These are phyloP conservation scores for Leccinum aurantiacum DNA, from an alignment of 768 basidiomycete genomes.

Conservation along the genomic window DNA sequence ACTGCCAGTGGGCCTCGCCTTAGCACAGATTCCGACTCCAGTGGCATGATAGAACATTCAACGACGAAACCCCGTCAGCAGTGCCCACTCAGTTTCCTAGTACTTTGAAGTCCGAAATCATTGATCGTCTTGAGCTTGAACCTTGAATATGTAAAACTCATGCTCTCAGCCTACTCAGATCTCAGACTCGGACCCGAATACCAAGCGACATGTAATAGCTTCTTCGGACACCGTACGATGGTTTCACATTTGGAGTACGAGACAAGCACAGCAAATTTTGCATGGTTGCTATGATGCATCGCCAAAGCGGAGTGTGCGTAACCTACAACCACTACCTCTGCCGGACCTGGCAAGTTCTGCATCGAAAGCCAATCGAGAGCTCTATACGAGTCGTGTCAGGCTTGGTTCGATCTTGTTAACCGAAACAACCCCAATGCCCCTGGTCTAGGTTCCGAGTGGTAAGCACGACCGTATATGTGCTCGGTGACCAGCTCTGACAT, in stretches of 20 bases:
- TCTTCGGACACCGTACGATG: too few relatives aligned
- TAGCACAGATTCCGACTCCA: too few relatives aligned
- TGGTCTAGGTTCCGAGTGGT: background rate
- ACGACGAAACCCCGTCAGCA: too few relatives aligned
- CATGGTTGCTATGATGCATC: conserved; percentile 44
- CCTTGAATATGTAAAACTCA: background rate
- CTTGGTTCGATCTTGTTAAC: background rate
- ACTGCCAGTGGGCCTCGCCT: background rate
- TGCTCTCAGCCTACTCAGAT: background rate
- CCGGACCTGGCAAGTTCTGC: too few relatives aligned
- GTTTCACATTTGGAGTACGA: too few relatives aligned
- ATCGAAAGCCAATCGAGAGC: too few relatives aligned
- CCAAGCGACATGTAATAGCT: too few relatives aligned
- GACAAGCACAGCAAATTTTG: too few relatives aligned
- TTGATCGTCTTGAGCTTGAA: too few relatives aligned
- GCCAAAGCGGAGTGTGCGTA: background rate
- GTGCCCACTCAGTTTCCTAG: conserved; percentile 14
- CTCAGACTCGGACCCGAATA: conserved; percentile 20
- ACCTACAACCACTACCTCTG: background rate
- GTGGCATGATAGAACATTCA: too few relatives aligned
- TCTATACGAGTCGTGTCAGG: background rate
- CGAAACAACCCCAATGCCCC: background rate
- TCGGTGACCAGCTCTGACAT: background rate
- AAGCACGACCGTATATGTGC: background rate
- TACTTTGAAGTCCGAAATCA: too few relatives aligned